Evolutionary conservation across 2,329 filamentous ascomycete genomes (phyloP), one percentile per base, ranked within the genome.

Genomic region (Aaosphaeria arxii): DNA sequence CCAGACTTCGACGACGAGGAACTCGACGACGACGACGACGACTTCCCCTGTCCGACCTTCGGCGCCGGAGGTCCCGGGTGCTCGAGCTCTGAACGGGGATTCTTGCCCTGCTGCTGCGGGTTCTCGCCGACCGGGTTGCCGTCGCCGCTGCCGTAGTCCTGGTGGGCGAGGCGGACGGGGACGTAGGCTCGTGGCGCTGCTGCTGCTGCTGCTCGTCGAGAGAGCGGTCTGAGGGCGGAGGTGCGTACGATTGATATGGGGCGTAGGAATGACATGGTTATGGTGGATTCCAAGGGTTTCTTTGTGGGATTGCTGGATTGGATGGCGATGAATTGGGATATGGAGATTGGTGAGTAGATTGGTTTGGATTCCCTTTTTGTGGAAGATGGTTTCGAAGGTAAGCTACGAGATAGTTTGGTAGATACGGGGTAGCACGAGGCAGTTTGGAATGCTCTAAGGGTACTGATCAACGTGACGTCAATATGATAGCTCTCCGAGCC

Each of bases 61-160:
- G 74, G 73, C 7, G 73, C 64, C 49, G 71, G 59, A 5, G 74
- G 73, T 5, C 74, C 74, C 2, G 74, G 74, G 50, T 77, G 74
- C 60, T 77, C 74, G 30, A 70, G 53, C 51, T 71, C 56, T 46
- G 68, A 69, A 11, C 67, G 68, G 4, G 57, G 59, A 52, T 69
- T 71, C 39, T 67, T 52, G 54, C 71, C 71, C 52, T 74, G 72
- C 43, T 71, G 52, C 57, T 75, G 62, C 1, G 72, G 71, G n/a
- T 71, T 69, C 56, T 75, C 71, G 49, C 69, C 71, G n/a, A 53
- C 64, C 30, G 72, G 72, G 43, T 72, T 69, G 52, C 72, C 71
- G 6, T 64, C 55, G 46, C 71, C 73, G 28, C 64, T 70, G 55
- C 74, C 74, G 54, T 76, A 76, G 61, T 71, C 74, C 49, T 61